phyloP scores from a whole-genome alignment of 169 alveolate genomes.

The Fabrea salina region DNA sequence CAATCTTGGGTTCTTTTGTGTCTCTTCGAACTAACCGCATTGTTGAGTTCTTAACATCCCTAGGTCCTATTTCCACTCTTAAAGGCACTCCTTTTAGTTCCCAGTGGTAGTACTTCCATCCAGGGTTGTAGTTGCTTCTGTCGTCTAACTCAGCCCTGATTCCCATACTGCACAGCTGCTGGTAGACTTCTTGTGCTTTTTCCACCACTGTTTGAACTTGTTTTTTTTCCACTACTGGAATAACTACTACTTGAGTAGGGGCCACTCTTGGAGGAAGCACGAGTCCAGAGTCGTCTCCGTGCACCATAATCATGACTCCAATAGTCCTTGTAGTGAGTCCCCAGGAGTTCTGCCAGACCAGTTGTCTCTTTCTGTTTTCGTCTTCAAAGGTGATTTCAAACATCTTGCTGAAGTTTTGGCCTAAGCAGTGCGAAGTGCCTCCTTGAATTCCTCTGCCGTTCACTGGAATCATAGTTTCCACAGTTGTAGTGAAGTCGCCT shows the following conservation, averaged over 20 bases:
- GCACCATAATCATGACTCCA: slow-evolving; percentile 93
- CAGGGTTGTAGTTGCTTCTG: slow-evolving; percentile 97
- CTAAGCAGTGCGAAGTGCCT: slow-evolving; percentile 97
- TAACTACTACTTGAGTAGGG: slow-evolving; percentile 92
- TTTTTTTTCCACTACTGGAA: slow-evolving; percentile 91
- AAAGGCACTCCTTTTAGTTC: slow-evolving; percentile 99
- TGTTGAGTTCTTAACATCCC: slow-evolving; percentile 90
- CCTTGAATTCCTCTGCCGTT: slow-evolving; percentile 99
- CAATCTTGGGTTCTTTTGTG: slow-evolving; percentile 69
- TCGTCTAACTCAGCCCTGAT: slow-evolving; percentile 78
- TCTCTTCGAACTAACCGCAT: slow-evolving; percentile 89
- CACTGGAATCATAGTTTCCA: slow-evolving; percentile 96
- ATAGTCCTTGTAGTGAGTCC: slow-evolving; percentile 98
- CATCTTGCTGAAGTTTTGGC: slow-evolving; percentile 98
- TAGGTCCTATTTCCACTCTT: slow-evolving; percentile 97
- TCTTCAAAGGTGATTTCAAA: slow-evolving; percentile 95
- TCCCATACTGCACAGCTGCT: slow-evolving; percentile 42
- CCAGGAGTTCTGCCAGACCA: slow-evolving; percentile 98
- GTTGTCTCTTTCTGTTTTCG: slow-evolving; percentile 87
- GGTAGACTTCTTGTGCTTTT: slow-evolving; percentile 67
- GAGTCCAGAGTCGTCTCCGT: slow-evolving; percentile 97
- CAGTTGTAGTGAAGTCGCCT: slow-evolving; percentile 95
- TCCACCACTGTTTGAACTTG: slow-evolving; percentile 62
- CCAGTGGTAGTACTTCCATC: slow-evolving; percentile 99
- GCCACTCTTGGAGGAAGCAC: slow-evolving; percentile 98